phyloP scores from a whole-genome alignment of 495 filamentous ascomycete genomes.

The Penicillium arizonense region DNA sequence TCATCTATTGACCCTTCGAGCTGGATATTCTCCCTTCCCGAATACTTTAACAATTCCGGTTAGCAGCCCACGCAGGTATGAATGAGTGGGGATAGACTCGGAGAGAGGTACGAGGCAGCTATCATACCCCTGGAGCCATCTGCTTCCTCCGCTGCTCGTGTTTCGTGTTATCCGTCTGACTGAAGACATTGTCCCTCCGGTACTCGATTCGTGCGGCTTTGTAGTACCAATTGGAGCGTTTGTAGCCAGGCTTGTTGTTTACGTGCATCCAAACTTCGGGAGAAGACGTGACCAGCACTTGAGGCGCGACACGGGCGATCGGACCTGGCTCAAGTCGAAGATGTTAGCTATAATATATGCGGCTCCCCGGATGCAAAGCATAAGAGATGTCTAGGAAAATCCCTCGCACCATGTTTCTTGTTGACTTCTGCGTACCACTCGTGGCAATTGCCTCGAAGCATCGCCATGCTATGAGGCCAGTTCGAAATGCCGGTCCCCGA shows the following conservation, averaged over 20 bases:
- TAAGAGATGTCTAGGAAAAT: conserved; percentile 3
- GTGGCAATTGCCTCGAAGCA: conserved; percentile 26
- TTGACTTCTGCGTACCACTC: conserved; percentile 28
- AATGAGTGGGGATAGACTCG: not conserved
- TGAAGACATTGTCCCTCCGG: conserved; percentile 24
- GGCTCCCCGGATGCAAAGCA: not conserved
- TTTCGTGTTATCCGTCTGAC: conserved; percentile 22
- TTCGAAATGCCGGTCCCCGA: conserved; percentile 25
- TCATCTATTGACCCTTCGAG: too few species aligned
- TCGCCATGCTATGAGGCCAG: conserved; percentile 28
- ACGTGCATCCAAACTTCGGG: conserved; percentile 26
- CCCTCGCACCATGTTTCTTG: conserved; percentile 30
- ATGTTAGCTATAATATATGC: not conserved
- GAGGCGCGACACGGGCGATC: conserved; percentile 24
- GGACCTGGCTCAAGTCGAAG: conserved; percentile 15
- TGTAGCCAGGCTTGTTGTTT: conserved; percentile 23
- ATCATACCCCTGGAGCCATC: conserved; percentile 26
- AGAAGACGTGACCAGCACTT: conserved; percentile 24
- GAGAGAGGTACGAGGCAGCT: not conserved
- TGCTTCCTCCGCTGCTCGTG: conserved; percentile 24
- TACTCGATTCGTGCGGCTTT: conserved; percentile 17
- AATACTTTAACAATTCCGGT: too few species aligned
- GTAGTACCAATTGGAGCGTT: conserved; percentile 29
- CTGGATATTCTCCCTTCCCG: too few species aligned
- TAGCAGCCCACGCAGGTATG: not conserved